phyloP scores from a whole-genome alignment of 345 rosid species.

The Lepidium didymum region DNA sequence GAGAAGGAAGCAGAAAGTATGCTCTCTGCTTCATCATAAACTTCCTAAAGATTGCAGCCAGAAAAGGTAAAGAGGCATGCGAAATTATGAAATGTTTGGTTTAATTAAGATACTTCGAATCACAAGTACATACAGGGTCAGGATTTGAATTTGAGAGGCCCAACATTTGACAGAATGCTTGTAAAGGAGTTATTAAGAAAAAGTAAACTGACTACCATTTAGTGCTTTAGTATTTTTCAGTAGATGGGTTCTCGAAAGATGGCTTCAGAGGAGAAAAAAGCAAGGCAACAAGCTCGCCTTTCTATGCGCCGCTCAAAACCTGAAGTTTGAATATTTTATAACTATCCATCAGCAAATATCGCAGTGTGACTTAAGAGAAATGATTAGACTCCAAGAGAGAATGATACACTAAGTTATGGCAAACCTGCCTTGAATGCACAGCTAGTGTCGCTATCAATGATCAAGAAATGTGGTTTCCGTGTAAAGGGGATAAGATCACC shows the following conservation, averaged over 20 bases:
- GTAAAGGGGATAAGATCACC: slow-evolving; percentile 95
- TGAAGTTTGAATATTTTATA: slow-evolving; percentile 23
- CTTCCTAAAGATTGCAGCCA: slow-evolving; percentile 37
- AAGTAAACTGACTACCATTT: slow-evolving; percentile 81
- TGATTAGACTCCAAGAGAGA: slow-evolving; percentile 10
- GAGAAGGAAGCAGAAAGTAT: slow-evolving; percentile 65
- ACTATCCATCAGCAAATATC: not conserved
- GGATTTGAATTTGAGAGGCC: slow-evolving; percentile 44
- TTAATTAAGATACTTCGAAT: not conserved
- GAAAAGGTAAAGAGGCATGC: slow-evolving; percentile 9
- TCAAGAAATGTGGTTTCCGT: slow-evolving; percentile 82
- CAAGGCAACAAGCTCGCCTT: slow-evolving; percentile 82
- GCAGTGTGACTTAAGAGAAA: slow-evolving; percentile 8
- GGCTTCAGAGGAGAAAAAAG: slow-evolving; percentile 83
- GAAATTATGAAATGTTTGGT: not conserved
- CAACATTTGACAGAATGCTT: slow-evolving; percentile 79
- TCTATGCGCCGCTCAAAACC: slow-evolving; percentile 83
- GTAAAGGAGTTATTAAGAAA: slow-evolving; percentile 85
- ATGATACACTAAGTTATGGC: slow-evolving; percentile 51
- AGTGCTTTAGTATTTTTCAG: slow-evolving; percentile 28
- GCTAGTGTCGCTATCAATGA: slow-evolving; percentile 94
- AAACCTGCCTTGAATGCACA: slow-evolving; percentile 99
- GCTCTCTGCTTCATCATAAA: slow-evolving; percentile 56
- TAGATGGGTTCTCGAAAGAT: slow-evolving; percentile 39
- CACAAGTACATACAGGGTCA: slow-evolving; percentile 37